Conservation (phyloP, 257 asterid species). For the Fraxinus cuspidata region DNA sequence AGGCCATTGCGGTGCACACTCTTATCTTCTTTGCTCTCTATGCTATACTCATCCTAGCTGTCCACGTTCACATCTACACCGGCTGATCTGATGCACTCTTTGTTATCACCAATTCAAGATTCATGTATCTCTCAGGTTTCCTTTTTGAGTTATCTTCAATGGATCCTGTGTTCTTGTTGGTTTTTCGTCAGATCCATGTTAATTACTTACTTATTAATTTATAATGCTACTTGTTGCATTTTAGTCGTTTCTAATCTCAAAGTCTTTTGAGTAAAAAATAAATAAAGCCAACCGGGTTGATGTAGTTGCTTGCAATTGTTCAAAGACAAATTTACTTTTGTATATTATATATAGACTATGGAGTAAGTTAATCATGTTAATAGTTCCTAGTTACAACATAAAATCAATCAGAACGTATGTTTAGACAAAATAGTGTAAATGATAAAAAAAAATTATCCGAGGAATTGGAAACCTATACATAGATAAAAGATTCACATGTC, state of each 20-base stretch:
- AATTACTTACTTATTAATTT: neutral
- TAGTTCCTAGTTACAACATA: too few species aligned
- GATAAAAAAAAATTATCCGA: too few species aligned
- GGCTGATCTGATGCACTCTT: slow-evolving; percentile 39
- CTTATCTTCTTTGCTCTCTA: slow-evolving; percentile 76
- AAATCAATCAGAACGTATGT: too few species aligned
- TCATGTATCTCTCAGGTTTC: neutral
- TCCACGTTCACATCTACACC: slow-evolving; percentile 80
- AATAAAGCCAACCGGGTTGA: neutral
- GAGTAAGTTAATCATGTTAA: too few species aligned
- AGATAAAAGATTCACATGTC: too few species aligned
- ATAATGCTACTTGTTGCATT: neutral
- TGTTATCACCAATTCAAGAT: neutral
- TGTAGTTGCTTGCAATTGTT: neutral
- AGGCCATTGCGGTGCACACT: slow-evolving; percentile 76
- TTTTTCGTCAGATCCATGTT: neutral
- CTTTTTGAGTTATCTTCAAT: neutral
- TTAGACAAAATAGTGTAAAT: too few species aligned
- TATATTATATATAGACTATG: too few species aligned
- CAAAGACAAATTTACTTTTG: neutral
- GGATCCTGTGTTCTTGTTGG: neutral
- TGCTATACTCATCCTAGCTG: slow-evolving; percentile 69
- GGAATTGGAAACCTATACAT: too few species aligned
- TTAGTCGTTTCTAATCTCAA: neutral
- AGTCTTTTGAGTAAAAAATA: neutral